Evolutionary conservation across 441 rosid species (phyloP).

Genomic region (Jatropha podagrica): DNA sequence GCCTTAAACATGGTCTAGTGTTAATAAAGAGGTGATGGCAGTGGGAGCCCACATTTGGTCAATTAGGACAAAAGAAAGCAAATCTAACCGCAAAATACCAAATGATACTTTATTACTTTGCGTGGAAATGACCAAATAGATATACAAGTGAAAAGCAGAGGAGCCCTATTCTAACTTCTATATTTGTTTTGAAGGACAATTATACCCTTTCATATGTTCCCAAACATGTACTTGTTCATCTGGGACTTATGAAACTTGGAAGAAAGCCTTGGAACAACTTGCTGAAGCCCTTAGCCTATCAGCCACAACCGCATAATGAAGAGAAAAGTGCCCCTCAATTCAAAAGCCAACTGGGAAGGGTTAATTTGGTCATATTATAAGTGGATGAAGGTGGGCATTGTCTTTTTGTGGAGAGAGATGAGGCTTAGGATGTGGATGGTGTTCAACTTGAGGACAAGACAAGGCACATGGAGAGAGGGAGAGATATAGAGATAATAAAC

Average conservation of each 20-base stretch:
- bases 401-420: conserved; percentile 21
- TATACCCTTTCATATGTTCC: conserved; percentile 23
- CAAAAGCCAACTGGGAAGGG: conserved; percentile 32
- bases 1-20: not conserved
- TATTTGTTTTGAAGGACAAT: conserved; percentile 14
- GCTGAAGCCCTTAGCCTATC: not conserved
- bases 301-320: not conserved
- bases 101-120: conserved; percentile 40
- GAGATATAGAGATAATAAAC: not conserved
- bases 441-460: conserved; percentile 52
- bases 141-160: conserved; percentile 33
- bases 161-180: conserved; percentile 20
- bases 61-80: conserved; percentile 35
- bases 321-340: not conserved
- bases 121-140: conserved; percentile 43
- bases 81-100: conserved; percentile 46
- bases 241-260: not conserved
- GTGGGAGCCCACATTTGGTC: conserved; percentile 25
- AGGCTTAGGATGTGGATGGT: conserved; percentile 32
- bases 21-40: not conserved
- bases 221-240: conserved; percentile 10
- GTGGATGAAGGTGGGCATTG: conserved; percentile 30
- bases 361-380: conserved; percentile 15
- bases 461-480: conserved; percentile 46
- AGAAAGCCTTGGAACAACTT: not conserved